Percentiles rank a stretch among this genome's conserved stretches.
Evolutionary conservation across 2,329 filamentous ascomycete species (phyloP).

Genomic region (Pseudogymnoascus verrucosus): DNA sequence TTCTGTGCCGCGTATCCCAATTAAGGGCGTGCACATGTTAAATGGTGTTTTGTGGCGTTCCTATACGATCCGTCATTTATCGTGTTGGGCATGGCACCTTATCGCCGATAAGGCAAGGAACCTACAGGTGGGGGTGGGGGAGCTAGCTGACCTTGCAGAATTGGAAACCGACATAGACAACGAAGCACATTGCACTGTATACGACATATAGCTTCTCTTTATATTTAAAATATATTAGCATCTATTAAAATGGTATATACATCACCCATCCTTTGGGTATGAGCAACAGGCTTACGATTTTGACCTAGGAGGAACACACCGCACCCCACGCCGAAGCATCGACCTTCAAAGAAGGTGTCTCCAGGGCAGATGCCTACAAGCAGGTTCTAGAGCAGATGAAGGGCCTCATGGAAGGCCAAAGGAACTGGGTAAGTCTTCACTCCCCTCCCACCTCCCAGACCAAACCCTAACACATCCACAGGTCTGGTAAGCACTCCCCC

Average conservation of each 20-base stretch:
- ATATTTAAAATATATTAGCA: neutral
- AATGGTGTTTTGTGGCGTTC: neutral
- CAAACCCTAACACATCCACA: slow-evolving; percentile 19
- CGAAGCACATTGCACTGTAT: neutral
- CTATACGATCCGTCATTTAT: neutral
- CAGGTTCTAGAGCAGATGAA: slow-evolving; percentile 65
- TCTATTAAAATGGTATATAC: neutral
- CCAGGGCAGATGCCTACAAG: slow-evolving; percentile 64
- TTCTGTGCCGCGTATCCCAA: neutral
- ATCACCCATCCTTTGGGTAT: neutral
- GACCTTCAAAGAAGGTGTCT: slow-evolving; percentile 58
- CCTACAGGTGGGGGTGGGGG: neutral
- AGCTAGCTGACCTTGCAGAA: neutral
- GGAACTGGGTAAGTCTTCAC: slow-evolving; percentile 61
- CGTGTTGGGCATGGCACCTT: neutral
- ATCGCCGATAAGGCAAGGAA: neutral
- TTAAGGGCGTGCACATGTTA: neutral
- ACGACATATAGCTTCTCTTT: neutral
- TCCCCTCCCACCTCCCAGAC: neutral
- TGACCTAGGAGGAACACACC: neutral
- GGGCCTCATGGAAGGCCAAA: slow-evolving; percentile 62
- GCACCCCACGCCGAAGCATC: slow-evolving; percentile 63
- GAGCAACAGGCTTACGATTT: neutral
- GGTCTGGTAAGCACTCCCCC: slow-evolving; percentile 32
- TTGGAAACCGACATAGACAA: neutral